Evolutionary conservation across 2,329 filamentous ascomycete species (phyloP).

Genomic region (Talaromyces amestolkiae): DNA sequence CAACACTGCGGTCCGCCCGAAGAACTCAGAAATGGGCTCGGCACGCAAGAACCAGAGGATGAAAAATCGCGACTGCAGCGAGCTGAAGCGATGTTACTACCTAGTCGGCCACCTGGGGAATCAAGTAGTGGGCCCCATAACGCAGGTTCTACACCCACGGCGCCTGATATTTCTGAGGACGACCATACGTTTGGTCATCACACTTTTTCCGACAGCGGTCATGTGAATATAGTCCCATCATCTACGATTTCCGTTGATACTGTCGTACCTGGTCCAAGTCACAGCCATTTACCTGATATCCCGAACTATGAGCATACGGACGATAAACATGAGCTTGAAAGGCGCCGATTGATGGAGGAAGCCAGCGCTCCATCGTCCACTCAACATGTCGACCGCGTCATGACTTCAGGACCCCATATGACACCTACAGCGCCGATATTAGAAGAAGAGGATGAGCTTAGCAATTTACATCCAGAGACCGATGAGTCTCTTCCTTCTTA

Average conservation of each 20-base stretch:
- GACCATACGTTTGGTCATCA: slow-evolving; percentile 39
- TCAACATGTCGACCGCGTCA: slow-evolving; percentile 21
- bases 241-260: slow-evolving; percentile 32
- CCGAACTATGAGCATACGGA: slow-evolving; percentile 48
- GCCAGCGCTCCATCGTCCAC: slow-evolving; percentile 58
- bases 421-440: slow-evolving; percentile 58
- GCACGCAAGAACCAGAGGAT: slow-evolving; percentile 61
- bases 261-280: slow-evolving; percentile 31
- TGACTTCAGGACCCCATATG: slow-evolving; percentile 20
- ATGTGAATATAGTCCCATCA: slow-evolving; percentile 38
- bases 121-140: slow-evolving; percentile 48
- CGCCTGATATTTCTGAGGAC: slow-evolving; percentile 46
- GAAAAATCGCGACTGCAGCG: slow-evolving; percentile 79
- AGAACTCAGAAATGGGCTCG: slow-evolving; percentile 41
- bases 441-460: slow-evolving; percentile 52
- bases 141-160: slow-evolving; percentile 40
- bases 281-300: slow-evolving; percentile 43
- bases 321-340: slow-evolving; percentile 77
- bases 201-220: slow-evolving; percentile 23
- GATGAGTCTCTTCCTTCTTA: slow-evolving; percentile 47
- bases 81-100: slow-evolving; percentile 75
- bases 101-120: slow-evolving; percentile 68
- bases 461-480: slow-evolving; percentile 36
- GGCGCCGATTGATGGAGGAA: slow-evolving; percentile 61
- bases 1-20: slow-evolving; percentile 27